These are phyloP conservation scores for Myxozyma sirexii DNA, from an alignment of 805 yeast genomes.

Conservation along the genomic window DNA sequence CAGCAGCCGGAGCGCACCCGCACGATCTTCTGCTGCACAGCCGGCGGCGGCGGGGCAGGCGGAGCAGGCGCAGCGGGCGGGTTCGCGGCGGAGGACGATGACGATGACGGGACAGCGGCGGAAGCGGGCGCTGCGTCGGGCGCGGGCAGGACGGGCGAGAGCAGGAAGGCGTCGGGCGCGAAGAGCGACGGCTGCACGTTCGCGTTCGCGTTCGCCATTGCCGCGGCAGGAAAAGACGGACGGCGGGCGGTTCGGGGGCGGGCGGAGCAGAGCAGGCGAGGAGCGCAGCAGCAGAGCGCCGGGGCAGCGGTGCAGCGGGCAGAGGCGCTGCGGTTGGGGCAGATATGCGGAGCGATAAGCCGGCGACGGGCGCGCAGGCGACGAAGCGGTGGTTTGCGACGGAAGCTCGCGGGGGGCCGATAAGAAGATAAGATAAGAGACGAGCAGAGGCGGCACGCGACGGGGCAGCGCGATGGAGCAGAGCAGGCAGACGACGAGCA, in stretches of 20 bases:
- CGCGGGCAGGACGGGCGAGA: not conserved
- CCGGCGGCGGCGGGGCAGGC: not conserved
- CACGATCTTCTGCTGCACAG: conserved; percentile 28
- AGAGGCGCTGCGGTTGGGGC: too few species aligned
- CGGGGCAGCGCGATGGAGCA: not conserved
- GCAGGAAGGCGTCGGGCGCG: conserved; percentile 1
- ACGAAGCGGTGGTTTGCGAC: too few species aligned
- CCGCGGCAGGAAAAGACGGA: not conserved
- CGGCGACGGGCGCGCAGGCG: too few species aligned
- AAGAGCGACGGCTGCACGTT: not conserved
- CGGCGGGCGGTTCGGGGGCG: not conserved
- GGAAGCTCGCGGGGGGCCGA: too few species aligned
- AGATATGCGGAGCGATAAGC: too few species aligned
- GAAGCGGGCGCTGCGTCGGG: not conserved
- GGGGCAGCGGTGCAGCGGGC: not conserved
- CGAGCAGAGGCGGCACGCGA: too few species aligned
- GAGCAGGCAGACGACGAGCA: not conserved
- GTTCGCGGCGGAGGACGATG: not conserved
- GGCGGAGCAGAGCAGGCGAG: too few species aligned
- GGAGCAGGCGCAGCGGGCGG: not conserved
- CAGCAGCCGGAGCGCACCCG: conserved; percentile 53
- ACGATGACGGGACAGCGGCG: not conserved
- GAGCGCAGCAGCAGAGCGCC: conserved; percentile 1
- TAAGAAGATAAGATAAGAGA: too few species aligned
- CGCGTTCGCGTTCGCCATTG: not conserved